Evolutionary conservation across 1,139 yeast genomes (phyloP), one percentile per base, ranked within the genome.

Genomic region (Pichia sp.): DNA sequence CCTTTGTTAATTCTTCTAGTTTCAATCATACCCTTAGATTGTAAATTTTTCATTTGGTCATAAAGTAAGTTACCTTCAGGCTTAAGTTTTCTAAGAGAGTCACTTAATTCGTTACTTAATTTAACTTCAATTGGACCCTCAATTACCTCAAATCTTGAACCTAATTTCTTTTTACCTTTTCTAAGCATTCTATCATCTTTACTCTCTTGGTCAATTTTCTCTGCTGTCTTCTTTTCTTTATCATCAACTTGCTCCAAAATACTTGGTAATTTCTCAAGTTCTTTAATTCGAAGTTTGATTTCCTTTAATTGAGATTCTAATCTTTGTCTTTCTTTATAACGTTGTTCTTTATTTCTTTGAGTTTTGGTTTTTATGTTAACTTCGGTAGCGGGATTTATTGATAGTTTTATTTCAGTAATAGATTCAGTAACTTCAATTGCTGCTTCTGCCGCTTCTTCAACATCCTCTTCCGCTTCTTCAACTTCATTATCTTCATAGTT

Each of bases 1-100:
- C 74, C 78, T 65, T 76, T 78, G 46, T 72, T 73, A 36, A 76
- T 77, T 37, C 81, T 73, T 64, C 96, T 76, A 7, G 95, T 71
- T 61, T 91, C 98, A 43, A 91, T 72, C 58, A 82, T 75, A 51
- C 98, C 99, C 35, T 80, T 72, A 47, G 85, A 75, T 65, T 91
- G 97, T 51, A 91, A 63, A 45, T 75, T 76, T 60, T 80, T 72
- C 79, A 91, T 80, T 49, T 87, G 80, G 57, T 89, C 96, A 52
- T 82, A 79, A 38, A 87, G 69, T 46, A 87, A 66, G 57, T 83
- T 86, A 19, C 98, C 98, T 66, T 93, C 98, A 0, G 97, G 94
- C 59, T 76, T 84, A 57, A 91, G 68, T 51, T 80, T 76, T 61
- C 96, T 76, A 57, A 93, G 69, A 23, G 94, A 85, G 53, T 85